Evolutionary conservation across 2,329 filamentous ascomycete species (phyloP), one percentile per base, ranked within the genome.

Genomic region (Epichloe gansuensis): DNA sequence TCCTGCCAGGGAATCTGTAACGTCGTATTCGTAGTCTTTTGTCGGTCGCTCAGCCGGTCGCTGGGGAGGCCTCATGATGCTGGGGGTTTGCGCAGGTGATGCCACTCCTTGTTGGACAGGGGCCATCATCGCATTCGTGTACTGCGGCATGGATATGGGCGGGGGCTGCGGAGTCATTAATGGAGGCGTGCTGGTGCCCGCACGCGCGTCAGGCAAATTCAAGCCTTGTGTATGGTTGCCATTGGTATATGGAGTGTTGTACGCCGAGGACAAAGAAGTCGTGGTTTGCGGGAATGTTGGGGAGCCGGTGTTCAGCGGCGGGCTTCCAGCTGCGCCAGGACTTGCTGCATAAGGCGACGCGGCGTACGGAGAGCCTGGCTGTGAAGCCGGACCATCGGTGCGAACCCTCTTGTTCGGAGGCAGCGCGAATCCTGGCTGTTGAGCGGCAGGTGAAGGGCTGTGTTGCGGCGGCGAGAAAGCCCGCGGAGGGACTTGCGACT

Each of bases 1-100:
- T 17, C 86, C 87, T 17, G 84, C 84, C 51, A 95, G 69, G 49
- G 89, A 86, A 69, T 96, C 90, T 57, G 85, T 87, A 45, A 90
- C 77, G 61, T 95, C 88, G 60, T 90, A 81, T 53, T 79, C 72
- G 52, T 75, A 74, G 51, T 77, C 75, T 57, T 82, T 88, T 12
- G 77, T 75, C 43, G 81, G 77, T 57, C 75, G 74, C 53, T 85
- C 84, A 17, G 74, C 73, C 53, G 74, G 80, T 61, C 78, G 80
- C 60, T 76, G 82, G 60, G 77, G 81, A 55, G 71, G 80, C 0
- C 75, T 77, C 78, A 80, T 83, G 48, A 64, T 52, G 12, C 60
- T 66, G 11, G 63, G 58, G 6, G 56, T 57, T 51, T 61, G 65
- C 39, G 54, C 55, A 17, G 61, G 60, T 34, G 60, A 59, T 35